phyloP scores from a whole-genome alignment of 805 yeast species.

The Dipodascus geniculatus region DNA sequence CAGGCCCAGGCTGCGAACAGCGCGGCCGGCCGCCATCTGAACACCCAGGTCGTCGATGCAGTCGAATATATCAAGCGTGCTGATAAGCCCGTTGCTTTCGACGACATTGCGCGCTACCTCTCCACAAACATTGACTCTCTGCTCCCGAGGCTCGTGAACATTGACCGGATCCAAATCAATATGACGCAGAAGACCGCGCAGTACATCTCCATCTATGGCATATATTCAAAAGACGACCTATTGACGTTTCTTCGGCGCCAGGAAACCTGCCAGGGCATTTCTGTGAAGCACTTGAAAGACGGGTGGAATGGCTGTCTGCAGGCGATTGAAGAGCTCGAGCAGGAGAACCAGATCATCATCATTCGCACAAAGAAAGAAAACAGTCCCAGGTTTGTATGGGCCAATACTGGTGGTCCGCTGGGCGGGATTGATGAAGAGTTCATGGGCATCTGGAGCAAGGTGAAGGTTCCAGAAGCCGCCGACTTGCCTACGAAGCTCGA shows the following conservation, averaged over 20 bases:
- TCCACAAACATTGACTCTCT: slow-evolving; percentile 53
- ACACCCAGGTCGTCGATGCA: slow-evolving; percentile 82
- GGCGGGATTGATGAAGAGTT: slow-evolving; percentile 71
- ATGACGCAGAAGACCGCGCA: slow-evolving; percentile 54
- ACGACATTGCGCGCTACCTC: slow-evolving; percentile 55
- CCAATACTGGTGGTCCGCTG: slow-evolving; percentile 66
- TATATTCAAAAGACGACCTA: slow-evolving; percentile 68
- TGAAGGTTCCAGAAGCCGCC: slow-evolving; percentile 69
- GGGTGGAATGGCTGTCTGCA: slow-evolving; percentile 91
- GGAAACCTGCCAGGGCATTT: slow-evolving; percentile 75
- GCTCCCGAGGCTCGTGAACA: slow-evolving; percentile 57
- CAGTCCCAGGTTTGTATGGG: slow-evolving; percentile 88
- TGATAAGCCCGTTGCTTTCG: slow-evolving; percentile 58
- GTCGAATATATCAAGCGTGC: slow-evolving; percentile 70
- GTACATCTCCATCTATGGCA: slow-evolving; percentile 82
- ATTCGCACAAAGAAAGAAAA: slow-evolving; percentile 87
- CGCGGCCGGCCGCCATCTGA: slow-evolving; percentile 46
- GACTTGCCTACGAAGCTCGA: slow-evolving; percentile 69
- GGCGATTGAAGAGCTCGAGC: slow-evolving; percentile 69
- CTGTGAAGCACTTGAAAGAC: slow-evolving; percentile 71
- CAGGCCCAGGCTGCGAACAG: slow-evolving; percentile 26
- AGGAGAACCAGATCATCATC: slow-evolving; percentile 65
- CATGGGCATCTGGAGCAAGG: slow-evolving; percentile 65
- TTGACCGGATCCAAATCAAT: slow-evolving; percentile 67
- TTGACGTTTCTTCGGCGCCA: slow-evolving; percentile 64